These are phyloP conservation scores for Pestalotiopsis sp. DNA, from an alignment of 2,329 filamentous ascomycete species.

Conservation along the genomic window DNA sequence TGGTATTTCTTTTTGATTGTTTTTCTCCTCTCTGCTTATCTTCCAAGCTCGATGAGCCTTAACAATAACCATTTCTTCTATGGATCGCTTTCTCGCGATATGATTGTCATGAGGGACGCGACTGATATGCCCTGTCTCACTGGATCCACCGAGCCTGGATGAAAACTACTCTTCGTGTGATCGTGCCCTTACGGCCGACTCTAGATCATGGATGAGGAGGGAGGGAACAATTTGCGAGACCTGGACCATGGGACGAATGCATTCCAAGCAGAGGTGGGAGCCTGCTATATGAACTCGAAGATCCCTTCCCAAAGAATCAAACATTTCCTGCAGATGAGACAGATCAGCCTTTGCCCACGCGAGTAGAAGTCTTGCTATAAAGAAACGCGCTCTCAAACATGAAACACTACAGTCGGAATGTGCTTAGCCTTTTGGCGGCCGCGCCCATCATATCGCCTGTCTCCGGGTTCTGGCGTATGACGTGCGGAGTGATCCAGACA, in stretches of 20 bases:
- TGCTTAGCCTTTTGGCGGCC: conserved; percentile 10
- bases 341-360: neutral
- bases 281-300: conserved; percentile 2
- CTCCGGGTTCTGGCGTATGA: conserved; percentile 23
- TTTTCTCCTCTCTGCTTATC: neutral
- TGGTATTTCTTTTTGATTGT: neutral
- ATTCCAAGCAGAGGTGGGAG: neutral
- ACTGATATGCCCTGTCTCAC: conserved; percentile 1
- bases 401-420: conserved; percentile 18
- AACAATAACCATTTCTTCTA: neutral
- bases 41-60: neutral
- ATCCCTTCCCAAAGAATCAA: conserved; percentile 1
- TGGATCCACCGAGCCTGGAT: neutral
- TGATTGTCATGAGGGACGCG: neutral
- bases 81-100: neutral
- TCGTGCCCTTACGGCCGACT: neutral
- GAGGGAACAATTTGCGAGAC: neutral
- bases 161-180: neutral
- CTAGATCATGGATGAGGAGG: neutral
- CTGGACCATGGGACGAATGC: neutral
- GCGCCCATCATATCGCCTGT: neutral
- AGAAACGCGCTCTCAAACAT: conserved; percentile 6
- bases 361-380: neutral
- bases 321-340: neutral
- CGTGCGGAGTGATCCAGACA: conserved; percentile 34